Evolutionary conservation across 192 early-diverging fungal genomes (phyloP).

Genomic region (Backusella circina): DNA sequence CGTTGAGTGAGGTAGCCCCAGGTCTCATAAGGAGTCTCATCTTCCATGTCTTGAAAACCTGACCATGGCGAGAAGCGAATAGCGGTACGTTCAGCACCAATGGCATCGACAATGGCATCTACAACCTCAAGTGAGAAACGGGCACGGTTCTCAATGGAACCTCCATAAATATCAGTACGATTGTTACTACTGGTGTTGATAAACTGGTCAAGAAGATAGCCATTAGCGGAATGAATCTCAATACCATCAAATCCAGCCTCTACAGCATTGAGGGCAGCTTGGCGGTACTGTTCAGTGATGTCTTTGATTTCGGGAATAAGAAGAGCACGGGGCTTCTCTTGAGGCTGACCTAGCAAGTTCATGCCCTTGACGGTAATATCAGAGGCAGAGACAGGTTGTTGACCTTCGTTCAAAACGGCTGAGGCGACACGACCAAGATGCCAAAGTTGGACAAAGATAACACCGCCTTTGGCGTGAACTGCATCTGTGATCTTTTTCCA

Average conservation of each 20-base stretch:
- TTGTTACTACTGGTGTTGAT: too few species aligned
- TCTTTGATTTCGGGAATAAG: too few species aligned
- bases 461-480: conserved; percentile 49
- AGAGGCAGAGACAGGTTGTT: conserved; percentile 17
- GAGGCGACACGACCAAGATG: conserved; percentile 15
- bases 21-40: conserved; percentile 16
- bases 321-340: conserved; percentile 20
- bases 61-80: too few species aligned
- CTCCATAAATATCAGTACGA: too few species aligned
- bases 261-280: too few species aligned
- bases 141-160: conserved; percentile 12
- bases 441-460: conserved; percentile 55
- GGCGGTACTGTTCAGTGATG: too few species aligned
- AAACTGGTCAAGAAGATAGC: too few species aligned
- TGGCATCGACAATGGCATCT: conserved; percentile 1
- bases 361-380: conserved; percentile 9
- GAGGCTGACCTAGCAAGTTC: neutral
- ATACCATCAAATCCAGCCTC: too few species aligned
- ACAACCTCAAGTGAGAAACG: conserved; percentile 21
- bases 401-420: neutral
- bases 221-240: too few species aligned
- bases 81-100: too few species aligned
- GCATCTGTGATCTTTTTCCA: conserved; percentile 54
- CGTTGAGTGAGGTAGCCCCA: conserved; percentile 12
- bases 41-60: conserved; percentile 20